These are phyloP conservation scores for Pseudogymnoascus sp. DNA, from an alignment of 2,329 filamentous ascomycete genomes.

Conservation along the genomic window DNA sequence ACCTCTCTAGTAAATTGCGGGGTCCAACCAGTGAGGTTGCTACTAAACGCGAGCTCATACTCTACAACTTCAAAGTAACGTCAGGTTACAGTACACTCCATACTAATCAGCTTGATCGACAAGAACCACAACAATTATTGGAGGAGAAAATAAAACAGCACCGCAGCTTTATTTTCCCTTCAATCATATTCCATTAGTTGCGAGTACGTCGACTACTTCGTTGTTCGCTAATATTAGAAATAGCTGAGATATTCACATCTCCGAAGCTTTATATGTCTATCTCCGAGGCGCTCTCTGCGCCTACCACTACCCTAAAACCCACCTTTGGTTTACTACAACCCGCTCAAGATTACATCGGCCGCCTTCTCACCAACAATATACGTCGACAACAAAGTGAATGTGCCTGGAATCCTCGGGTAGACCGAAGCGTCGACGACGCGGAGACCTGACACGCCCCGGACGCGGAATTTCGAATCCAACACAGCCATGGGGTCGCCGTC, in stretches of 20 bases:
- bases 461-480: slow-evolving; percentile 48
- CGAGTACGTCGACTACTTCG: neutral
- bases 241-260: neutral
- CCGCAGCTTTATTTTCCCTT: neutral
- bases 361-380: slow-evolving; percentile 56
- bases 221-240: neutral
- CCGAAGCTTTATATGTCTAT: neutral
- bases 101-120: neutral
- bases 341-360: slow-evolving; percentile 12
- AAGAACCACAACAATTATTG: neutral
- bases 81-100: neutral
- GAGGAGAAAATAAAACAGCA: neutral
- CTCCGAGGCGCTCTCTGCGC: neutral
- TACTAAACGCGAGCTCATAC: neutral
- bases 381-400: slow-evolving; percentile 43
- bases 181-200: neutral
- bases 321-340: neutral
- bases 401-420: slow-evolving; percentile 46
- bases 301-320: neutral
- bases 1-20: neutral
- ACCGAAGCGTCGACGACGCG: slow-evolving; percentile 55
- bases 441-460: slow-evolving; percentile 47
- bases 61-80: neutral
- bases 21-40: neutral
- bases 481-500: slow-evolving; percentile 36